Conservation (phyloP, 2,329 filamentous ascomycete species). For the Thermothelomyces thermophilus region DNA sequence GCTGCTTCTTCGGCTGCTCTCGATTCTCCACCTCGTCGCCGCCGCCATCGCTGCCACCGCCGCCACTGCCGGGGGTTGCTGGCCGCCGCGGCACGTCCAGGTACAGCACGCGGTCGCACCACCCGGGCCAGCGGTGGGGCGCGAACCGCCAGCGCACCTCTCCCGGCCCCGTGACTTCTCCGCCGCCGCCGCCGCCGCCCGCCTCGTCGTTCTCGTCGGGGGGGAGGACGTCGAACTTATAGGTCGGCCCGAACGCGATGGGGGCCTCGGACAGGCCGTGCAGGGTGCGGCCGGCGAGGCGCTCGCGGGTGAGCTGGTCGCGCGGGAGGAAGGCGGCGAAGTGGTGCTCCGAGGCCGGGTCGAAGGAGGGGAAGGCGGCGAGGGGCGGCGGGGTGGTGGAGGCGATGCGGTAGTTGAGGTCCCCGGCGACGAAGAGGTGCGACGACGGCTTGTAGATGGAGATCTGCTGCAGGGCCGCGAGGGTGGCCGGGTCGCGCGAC, state of each 20-base stretch:
- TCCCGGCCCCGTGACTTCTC: conserved; percentile 22
- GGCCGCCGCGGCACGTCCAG: conserved; percentile 53
- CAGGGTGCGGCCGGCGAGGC: conserved; percentile 59
- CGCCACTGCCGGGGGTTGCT: conserved; percentile 30
- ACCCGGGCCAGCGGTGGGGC: conserved; percentile 76
- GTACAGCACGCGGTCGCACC: conserved; percentile 89
- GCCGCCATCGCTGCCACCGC: conserved; percentile 6
- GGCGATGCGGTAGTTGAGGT: conserved; percentile 90
- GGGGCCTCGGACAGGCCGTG: conserved; percentile 71
- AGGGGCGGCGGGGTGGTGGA: conserved; percentile 54
- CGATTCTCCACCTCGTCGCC: too few relatives aligned
- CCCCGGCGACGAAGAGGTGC: conserved; percentile 80
- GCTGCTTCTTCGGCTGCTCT: too few relatives aligned
- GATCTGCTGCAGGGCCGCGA: conserved; percentile 41
- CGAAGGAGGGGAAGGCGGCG: conserved; percentile 57
- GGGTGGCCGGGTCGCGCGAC: conserved; percentile 2
- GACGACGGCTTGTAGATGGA: conserved; percentile 69
- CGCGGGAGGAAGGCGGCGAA: conserved; percentile 60
- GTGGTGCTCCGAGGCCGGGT: conserved; percentile 50
- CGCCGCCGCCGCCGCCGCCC: conserved; percentile 9
- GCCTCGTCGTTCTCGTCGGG: too few relatives aligned
- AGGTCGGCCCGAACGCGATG: conserved; percentile 81
- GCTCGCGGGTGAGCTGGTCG: conserved; percentile 77
- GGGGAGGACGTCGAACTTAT: conserved; percentile 66
- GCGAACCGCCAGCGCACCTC: conserved; percentile 64